Evolutionary conservation across 1,139 yeast species (phyloP), one percentile per base, ranked within the genome.

Genomic region (Suhomyces coccinellae): DNA sequence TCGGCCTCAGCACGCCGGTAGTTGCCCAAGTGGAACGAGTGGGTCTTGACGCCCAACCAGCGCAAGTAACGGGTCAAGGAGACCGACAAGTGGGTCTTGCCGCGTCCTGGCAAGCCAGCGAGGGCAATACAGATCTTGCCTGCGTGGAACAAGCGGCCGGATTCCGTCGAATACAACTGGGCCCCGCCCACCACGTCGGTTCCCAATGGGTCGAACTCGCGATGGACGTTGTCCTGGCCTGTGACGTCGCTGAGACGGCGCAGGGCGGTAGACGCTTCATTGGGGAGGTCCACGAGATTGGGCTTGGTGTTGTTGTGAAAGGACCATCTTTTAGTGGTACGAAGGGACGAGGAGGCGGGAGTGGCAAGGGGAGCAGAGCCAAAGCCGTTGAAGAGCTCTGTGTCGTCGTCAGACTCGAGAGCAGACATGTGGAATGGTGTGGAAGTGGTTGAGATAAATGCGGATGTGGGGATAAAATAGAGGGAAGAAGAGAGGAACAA

Each of bases 91-190:
- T 91, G 93, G 1, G 99, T 93, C 63, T 93, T 93, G 6, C 99
- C 98, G 44, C 99, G 77, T 1, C 97, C 99, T 1, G 99, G 99
- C 50, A 91, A 75, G 0, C 99, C 99, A 6, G 89, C 95, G 54
- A 93, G 75, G 10, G 87, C 89, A 48, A 93, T 85, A 59, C 96
- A 83, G 43, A 93, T 84, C 60, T 90, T 88, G 4, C 99, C 99
- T 4, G 99, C 98, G 59, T 93, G 98, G 69, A 88, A 93, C 57
- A 95, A 73, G 50, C 89, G 76, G 0, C 97, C 97, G 0, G 90
- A 82, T 52, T 89, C 96, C 0, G 97, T 91, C 12, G 95, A 83
- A 61, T 91, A 91, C 43, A 90, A 72, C 66, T 91, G 98, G 0
- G 95, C 97, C 7, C 58, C 58, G 1, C 58, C 58, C 20, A 54